Conservation (phyloP, 1,139 yeast species). For the Saccharomycopsis hybrid region DNA sequence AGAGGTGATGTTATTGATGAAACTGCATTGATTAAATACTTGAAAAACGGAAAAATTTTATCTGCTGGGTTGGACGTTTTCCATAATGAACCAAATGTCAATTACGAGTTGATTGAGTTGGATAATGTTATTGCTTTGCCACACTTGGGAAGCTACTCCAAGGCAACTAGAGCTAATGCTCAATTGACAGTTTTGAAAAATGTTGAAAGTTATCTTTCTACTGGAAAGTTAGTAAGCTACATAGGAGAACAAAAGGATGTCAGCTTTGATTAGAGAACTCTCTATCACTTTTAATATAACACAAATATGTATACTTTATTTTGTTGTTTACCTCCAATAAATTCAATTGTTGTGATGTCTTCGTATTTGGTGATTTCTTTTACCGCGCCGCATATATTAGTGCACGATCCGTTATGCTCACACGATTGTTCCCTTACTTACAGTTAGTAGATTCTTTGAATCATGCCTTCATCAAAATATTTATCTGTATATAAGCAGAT, state of each 20-base stretch:
- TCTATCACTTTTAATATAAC: too few relatives aligned
- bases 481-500: too few relatives aligned
- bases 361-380: too few relatives aligned
- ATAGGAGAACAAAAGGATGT: slow-evolving; percentile 44
- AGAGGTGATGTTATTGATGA: slow-evolving; percentile 75
- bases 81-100: slow-evolving; percentile 73
- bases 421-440: too few relatives aligned
- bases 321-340: too few relatives aligned
- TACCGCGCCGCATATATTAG: too few relatives aligned
- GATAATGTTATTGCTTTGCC: slow-evolving; percentile 57
- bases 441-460: too few relatives aligned
- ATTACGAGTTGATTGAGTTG: slow-evolving; percentile 47
- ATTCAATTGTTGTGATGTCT: too few relatives aligned
- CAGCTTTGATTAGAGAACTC: not conserved
- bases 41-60: slow-evolving; percentile 65
- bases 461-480: too few relatives aligned
- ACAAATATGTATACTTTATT: too few relatives aligned
- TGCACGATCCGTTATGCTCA: too few relatives aligned
- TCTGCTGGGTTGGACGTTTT: slow-evolving; percentile 79
- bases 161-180: slow-evolving; percentile 51
- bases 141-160: slow-evolving; percentile 60
- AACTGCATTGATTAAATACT: slow-evolving; percentile 48
- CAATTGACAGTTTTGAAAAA: slow-evolving; percentile 48
- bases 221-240: slow-evolving; percentile 54
- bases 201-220: slow-evolving; percentile 36